These are phyloP conservation scores for Reutealis trisperma DNA, from an alignment of 345 rosid species.

Conservation along the genomic window DNA sequence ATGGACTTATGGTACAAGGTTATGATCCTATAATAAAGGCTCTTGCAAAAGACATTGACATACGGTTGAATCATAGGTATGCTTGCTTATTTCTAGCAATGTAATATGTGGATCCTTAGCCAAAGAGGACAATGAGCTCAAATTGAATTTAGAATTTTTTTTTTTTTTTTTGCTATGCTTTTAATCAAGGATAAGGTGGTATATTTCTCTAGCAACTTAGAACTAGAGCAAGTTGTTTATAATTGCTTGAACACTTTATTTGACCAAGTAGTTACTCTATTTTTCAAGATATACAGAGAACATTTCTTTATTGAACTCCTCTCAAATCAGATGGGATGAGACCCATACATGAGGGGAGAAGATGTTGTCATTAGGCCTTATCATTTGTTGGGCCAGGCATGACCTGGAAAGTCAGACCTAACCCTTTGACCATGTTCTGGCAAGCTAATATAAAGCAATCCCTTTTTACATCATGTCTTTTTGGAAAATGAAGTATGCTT, in stretches of 20 bases:
- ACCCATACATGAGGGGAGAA: not conserved
- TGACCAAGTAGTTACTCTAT: not conserved
- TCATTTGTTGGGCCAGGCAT: too few species aligned
- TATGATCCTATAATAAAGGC: conserved; percentile 80
- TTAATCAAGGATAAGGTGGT: not conserved
- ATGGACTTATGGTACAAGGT: conserved; percentile 92
- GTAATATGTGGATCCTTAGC: not conserved
- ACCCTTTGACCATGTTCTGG: too few species aligned
- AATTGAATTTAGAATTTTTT: too few species aligned
- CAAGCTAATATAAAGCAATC: too few species aligned
- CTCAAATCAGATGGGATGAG: not conserved
- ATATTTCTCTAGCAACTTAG: not conserved
- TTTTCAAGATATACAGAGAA: not conserved
- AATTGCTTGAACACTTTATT: too few species aligned
- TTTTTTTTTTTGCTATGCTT: too few species aligned
- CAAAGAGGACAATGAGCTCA: not conserved
- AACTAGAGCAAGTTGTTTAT: not conserved
- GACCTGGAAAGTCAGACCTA: too few species aligned
- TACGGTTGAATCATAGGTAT: conserved; percentile 70
- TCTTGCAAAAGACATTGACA: conserved; percentile 73
- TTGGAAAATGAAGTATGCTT: too few species aligned
- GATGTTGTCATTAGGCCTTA: not conserved
- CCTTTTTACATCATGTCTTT: too few species aligned
- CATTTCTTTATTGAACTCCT: not conserved
- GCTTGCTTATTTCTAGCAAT: not conserved